Evolutionary conservation across 2,329 filamentous ascomycete genomes (phyloP), one percentile per base, ranked within the genome.

Genomic region (Teratosphaeria epicoccoides): DNA sequence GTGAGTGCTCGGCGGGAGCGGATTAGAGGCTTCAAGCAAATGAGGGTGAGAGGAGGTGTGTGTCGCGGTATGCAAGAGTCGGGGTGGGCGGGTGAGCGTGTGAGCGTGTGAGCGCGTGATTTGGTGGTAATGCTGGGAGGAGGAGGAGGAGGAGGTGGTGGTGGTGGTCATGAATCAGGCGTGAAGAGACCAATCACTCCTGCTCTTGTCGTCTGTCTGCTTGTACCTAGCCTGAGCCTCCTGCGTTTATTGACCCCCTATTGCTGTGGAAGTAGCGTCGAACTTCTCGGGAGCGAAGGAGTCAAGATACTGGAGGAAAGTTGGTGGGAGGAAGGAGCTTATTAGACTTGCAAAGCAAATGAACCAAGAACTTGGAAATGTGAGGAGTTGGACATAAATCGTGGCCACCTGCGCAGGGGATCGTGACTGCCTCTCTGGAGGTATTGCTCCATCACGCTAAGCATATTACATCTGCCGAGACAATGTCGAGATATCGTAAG

Each of bases 151-250:
- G 55, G 40, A 54, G 46, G 45, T 53, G 52, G 25, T 47, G 43
- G 40, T 26, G 33, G 24, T 47, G 28, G 37, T 25, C 26, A 46
- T 49, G 52, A 28, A 43, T 37, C 14, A 24, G 50, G 43, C 47
- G 45, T 40, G 24, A 37, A 23, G 26, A 43, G 43, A 48, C 22
- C 29, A 14, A 7, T n/a, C 43, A 28, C 49, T 47, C 54, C 52
- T 43, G n/a, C 50, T 50, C 45, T 52, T 54, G 47, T 50, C n/a
- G 33, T 29, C 28, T 29, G 6, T 29, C 5, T 29, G 28, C 14
- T 14, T 44, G 52, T 56, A 55, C 55, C 52, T 56, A 57, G 51
- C 55, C 51, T 55, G 23, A 26, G 37, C 25, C 43, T 26, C 47
- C 37, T 49, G 17, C 46, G 24, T 17, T 22, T 28, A 14, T 33